A percentile compares a stretch with the other conserved stretches of the same genome.
These are phyloP conservation scores for Fonsecaea pugnacius DNA, from an alignment of 2,329 filamentous ascomycete genomes.

Conservation along the genomic window DNA sequence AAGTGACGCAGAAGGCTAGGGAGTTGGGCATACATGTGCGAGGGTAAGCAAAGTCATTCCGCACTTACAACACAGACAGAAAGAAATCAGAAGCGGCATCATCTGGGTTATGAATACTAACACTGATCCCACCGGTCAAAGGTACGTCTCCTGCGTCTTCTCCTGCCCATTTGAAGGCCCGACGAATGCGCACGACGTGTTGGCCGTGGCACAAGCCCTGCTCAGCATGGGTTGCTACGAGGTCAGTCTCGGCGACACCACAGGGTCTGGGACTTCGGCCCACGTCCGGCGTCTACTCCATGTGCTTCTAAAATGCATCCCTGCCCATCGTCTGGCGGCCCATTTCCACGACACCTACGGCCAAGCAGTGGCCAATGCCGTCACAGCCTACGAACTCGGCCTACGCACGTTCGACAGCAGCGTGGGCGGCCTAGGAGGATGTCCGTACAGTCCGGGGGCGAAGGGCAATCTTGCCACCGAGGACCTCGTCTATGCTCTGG, in stretches of 20 bases:
- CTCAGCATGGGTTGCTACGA: constrained; percentile 91
- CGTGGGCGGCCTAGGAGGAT: constrained; percentile 79
- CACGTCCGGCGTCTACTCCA: constrained; percentile 42
- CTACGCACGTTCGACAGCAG: constrained; percentile 79
- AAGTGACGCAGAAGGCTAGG: constrained; percentile 41
- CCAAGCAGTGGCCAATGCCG: constrained; percentile 78
- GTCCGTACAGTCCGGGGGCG: constrained; percentile 81
- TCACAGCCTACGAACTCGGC: constrained; percentile 75
- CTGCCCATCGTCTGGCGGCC: constrained; percentile 72
- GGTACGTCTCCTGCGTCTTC: constrained; percentile 48
- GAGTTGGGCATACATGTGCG: constrained; percentile 24
- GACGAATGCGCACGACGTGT: constrained; percentile 54
- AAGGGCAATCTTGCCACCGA: constrained; percentile 87
- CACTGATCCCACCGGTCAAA: constrained; percentile 41
- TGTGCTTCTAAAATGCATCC: constrained; percentile 53
- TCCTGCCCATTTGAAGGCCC: constrained; percentile 57
- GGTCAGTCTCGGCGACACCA: constrained; percentile 87
- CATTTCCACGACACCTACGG: constrained; percentile 92
- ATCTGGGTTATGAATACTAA: too few species aligned
- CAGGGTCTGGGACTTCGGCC: constrained; percentile 76
- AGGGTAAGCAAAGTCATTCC: not conserved
- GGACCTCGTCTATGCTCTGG: constrained; percentile 74
- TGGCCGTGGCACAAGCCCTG: constrained; percentile 61
- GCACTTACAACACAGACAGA: too few species aligned
- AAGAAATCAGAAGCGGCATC: too few species aligned